phyloP scores from a whole-genome alignment of 345 rosid genomes.

The Hibiscus trionum region DNA sequence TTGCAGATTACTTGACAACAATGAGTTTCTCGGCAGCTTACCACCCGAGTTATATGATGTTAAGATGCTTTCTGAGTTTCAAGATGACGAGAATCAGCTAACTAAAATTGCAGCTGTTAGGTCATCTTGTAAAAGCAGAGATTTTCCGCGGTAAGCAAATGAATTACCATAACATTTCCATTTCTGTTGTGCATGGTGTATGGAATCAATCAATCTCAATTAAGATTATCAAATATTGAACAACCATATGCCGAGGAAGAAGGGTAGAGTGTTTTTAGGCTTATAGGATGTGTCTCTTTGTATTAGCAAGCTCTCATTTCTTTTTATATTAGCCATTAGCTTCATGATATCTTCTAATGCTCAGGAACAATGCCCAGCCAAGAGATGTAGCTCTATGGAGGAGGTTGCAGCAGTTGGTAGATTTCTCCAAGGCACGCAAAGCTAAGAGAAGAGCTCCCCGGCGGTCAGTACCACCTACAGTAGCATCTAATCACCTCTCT shows the following conservation, averaged over 20 bases:
- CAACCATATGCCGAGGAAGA: not conserved
- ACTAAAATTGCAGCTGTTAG: slow-evolving; percentile 1
- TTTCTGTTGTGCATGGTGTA: not conserved
- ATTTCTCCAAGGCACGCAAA: slow-evolving; percentile 10
- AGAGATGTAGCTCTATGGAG: slow-evolving; percentile 27
- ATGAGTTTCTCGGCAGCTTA: slow-evolving; percentile 29
- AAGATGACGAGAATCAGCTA: slow-evolving; percentile 31
- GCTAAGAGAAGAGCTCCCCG: slow-evolving; percentile 4
- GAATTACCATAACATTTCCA: not conserved
- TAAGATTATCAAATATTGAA: not conserved
- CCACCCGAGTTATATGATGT: slow-evolving; percentile 36
- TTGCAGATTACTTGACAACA: slow-evolving; percentile 49
- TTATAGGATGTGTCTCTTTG: not conserved
- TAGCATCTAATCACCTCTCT: slow-evolving; percentile 3
- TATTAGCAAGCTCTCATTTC: not conserved
- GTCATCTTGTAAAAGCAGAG: slow-evolving; percentile 18
- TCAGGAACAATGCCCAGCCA: slow-evolving; percentile 27
- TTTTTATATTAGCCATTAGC: slow-evolving; percentile 1
- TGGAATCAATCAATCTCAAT: not conserved
- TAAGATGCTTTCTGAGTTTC: slow-evolving; percentile 33
- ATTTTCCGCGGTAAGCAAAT: slow-evolving; percentile 21
- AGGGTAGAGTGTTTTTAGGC: not conserved
- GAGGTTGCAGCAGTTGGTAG: slow-evolving; percentile 31
- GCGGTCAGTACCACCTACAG: slow-evolving; percentile 13
- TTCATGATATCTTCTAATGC: slow-evolving; percentile 12